Conservation (phyloP, 495 filamentous ascomycete species). For the Penicillium lagena region DNA sequence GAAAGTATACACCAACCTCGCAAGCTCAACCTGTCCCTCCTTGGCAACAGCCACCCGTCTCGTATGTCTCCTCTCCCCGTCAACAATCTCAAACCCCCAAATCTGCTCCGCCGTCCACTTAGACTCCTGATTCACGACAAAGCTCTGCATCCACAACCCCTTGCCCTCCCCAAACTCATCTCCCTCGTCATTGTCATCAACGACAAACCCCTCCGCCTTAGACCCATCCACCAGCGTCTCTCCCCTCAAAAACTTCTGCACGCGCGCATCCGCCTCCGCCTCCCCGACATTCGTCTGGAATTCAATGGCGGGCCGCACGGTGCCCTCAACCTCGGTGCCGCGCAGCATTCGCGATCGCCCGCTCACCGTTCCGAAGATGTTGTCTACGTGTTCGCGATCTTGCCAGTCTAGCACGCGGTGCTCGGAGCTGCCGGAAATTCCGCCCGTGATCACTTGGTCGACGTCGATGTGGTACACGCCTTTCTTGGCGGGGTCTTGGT, state of each 20-base stretch:
- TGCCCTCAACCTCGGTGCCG: slow-evolving; percentile 27
- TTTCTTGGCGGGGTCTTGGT: slow-evolving; percentile 24
- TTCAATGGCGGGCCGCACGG: slow-evolving; percentile 27
- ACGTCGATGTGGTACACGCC: slow-evolving; percentile 68
- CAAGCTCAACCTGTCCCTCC: slow-evolving; percentile 51
- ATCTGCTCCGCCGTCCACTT: slow-evolving; percentile 51
- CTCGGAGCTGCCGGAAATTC: slow-evolving; percentile 67
- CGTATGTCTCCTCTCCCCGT: slow-evolving; percentile 59
- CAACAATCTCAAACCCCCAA: slow-evolving; percentile 57
- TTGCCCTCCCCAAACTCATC: slow-evolving; percentile 31
- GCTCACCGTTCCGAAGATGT: slow-evolving; percentile 69
- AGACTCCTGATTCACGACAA: slow-evolving; percentile 31
- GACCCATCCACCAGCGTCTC: slow-evolving; percentile 34
- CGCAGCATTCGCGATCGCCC: slow-evolving; percentile 54
- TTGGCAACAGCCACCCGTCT: slow-evolving; percentile 60
- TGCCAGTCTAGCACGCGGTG: slow-evolving; percentile 63
- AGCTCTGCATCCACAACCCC: slow-evolving; percentile 40
- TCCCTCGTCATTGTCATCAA: slow-evolving; percentile 33
- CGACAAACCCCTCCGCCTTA: slow-evolving; percentile 27
- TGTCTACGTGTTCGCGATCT: slow-evolving; percentile 66
- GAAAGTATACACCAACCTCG: slow-evolving; percentile 72
- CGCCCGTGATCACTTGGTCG: slow-evolving; percentile 69
- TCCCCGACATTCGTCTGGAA: slow-evolving; percentile 27
- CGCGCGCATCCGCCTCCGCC: slow-evolving; percentile 34
- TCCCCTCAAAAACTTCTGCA: slow-evolving; percentile 37